Percentiles rank a stretch among this genome's conserved stretches.
Evolutionary conservation across 1,139 yeast species (phyloP).

Genomic region (Yamadazyma atlantica): DNA sequence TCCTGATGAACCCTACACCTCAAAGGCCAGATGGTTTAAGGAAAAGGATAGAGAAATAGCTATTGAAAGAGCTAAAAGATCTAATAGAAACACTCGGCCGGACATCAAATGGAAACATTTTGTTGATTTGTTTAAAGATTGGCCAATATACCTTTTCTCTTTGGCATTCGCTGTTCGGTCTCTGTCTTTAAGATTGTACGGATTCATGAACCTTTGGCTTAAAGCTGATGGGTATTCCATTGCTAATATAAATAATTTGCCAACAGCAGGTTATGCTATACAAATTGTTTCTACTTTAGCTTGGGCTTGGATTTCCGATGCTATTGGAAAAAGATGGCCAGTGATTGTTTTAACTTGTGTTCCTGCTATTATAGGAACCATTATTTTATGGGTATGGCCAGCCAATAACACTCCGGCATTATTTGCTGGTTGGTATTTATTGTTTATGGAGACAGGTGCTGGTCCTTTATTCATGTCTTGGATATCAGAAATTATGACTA

Average conservation of each 20-base stretch:
- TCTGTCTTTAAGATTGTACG: slow-evolving; percentile 14
- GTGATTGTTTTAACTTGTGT: slow-evolving; percentile 15
- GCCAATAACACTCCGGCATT: slow-evolving; percentile 10
- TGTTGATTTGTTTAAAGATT: slow-evolving; percentile 2
- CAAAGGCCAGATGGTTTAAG: slow-evolving; percentile 14
- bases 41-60: slow-evolving; percentile 12
- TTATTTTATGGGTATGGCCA: slow-evolving; percentile 17
- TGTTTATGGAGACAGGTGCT: slow-evolving; percentile 20
- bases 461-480: slow-evolving; percentile 22
- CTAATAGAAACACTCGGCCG: slow-evolving; percentile 12
- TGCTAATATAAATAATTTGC: slow-evolving; percentile 28
- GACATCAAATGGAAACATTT: slow-evolving; percentile 8
- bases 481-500: slow-evolving; percentile 20
- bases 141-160: slow-evolving; percentile 15
- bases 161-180: slow-evolving; percentile 14
- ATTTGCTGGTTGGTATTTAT: slow-evolving; percentile 21
- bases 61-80: slow-evolving; percentile 10
- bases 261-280: slow-evolving; percentile 28
- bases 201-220: slow-evolving; percentile 25
- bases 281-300: slow-evolving; percentile 20
- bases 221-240: slow-evolving; percentile 23
- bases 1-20: slow-evolving; percentile 14
- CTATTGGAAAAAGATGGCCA: slow-evolving; percentile 19
- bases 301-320: slow-evolving; percentile 22
- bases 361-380: slow-evolving; percentile 18